These are phyloP conservation scores for Cladosporium sp. DNA, from an alignment of 2,329 filamentous ascomycete species.

Conservation along the genomic window DNA sequence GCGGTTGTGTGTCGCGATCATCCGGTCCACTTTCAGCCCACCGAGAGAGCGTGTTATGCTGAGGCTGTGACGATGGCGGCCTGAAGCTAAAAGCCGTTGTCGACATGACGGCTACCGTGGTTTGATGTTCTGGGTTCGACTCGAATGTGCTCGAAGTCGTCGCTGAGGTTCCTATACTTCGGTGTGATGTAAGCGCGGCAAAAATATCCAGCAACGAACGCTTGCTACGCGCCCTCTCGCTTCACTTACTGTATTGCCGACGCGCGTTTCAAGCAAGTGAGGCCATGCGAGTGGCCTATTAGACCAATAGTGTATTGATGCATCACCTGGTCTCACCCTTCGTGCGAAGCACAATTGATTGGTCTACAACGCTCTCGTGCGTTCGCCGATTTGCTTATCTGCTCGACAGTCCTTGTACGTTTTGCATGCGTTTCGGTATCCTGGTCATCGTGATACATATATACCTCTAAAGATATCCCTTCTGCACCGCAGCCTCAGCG, in stretches of 20 bases:
- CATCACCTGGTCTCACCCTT: neutral
- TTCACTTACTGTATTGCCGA: neutral
- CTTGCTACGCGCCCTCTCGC: neutral
- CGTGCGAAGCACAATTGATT: neutral
- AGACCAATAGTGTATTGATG: neutral
- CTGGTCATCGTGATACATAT: neutral
- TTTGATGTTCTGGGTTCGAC: neutral
- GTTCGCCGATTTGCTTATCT: neutral
- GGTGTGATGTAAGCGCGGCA: neutral
- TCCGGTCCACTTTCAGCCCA: neutral
- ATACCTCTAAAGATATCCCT: constrained; percentile 68
- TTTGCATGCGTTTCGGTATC: neutral
- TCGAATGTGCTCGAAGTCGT: neutral
- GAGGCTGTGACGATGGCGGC: neutral
- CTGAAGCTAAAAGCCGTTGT: neutral
- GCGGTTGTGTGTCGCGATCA: too few species aligned
- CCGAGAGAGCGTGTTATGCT: neutral
- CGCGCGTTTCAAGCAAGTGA: neutral
- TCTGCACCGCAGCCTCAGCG: constrained; percentile 86
- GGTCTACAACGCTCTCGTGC: neutral
- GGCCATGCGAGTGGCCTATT: neutral
- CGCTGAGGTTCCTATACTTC: neutral
- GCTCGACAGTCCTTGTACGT: neutral
- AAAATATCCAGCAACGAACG: neutral
- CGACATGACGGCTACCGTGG: neutral